Conservation (phyloP, 768 basidiomycete species). For the Trichaptum fuscoviolaceum region DNA sequence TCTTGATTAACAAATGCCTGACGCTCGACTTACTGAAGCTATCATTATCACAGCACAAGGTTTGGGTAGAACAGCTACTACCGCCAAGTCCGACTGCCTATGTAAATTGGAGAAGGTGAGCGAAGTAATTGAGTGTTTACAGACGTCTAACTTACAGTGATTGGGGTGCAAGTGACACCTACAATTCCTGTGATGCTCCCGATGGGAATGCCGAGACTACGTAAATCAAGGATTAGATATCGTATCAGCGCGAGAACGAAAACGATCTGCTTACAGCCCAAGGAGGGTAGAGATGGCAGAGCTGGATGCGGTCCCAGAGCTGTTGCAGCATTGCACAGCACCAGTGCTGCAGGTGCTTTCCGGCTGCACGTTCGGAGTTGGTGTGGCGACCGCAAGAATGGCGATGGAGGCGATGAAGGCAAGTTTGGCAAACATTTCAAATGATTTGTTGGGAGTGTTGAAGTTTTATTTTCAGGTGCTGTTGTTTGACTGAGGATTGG, state of each 20-base stretch:
- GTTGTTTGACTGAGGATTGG: background rate
- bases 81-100: background rate
- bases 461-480: background rate
- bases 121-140: background rate
- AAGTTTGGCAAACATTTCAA: conserved; percentile 13
- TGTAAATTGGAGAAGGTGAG: background rate
- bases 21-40: background rate
- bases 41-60: background rate
- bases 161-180: background rate
- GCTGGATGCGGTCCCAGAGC: conserved; percentile 3
- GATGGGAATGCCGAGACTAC: background rate
- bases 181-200: background rate
- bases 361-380: conserved; percentile 4
- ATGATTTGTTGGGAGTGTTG: conserved; percentile 5
- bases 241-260: background rate
- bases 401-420: conserved; percentile 12
- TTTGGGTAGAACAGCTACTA: background rate
- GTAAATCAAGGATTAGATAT: background rate
- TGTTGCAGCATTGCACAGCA: conserved; percentile 21
- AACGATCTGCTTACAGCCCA: background rate
- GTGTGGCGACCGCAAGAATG: conserved; percentile 18
- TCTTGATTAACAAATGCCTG: background rate
- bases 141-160: background rate
- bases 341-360: conserved; percentile 17
- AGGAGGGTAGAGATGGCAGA: background rate